phyloP scores from a whole-genome alignment of 2,329 filamentous ascomycete species.

The Colletotrichum higginsianum region DNA sequence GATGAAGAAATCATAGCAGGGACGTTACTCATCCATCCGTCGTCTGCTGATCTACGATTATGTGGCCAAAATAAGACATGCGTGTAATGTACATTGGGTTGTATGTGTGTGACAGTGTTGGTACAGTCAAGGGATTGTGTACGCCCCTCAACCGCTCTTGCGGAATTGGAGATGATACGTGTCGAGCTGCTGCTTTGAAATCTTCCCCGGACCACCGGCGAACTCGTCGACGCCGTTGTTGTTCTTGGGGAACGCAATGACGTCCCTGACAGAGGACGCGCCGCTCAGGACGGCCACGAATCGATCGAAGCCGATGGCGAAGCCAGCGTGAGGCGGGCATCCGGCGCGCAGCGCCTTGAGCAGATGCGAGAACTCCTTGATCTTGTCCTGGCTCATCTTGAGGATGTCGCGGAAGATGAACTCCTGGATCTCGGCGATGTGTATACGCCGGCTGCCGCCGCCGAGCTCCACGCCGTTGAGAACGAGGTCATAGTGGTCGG shows the following conservation, averaged over 20 bases:
- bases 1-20: too few species aligned
- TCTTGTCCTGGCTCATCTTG: slow-evolving; percentile 78
- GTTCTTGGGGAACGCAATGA: slow-evolving; percentile 97
- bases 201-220: slow-evolving; percentile 80
- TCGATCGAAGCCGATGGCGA: slow-evolving; percentile 93
- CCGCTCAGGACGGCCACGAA: slow-evolving; percentile 85
- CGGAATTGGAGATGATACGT: slow-evolving; percentile 62
- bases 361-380: slow-evolving; percentile 89
- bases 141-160: slow-evolving; percentile 6
- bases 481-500: slow-evolving; percentile 95
- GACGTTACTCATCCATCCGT: background rate
- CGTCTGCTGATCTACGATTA: background rate
- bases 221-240: slow-evolving; percentile 90
- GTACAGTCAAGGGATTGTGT: background rate
- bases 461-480: slow-evolving; percentile 96
- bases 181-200: slow-evolving; percentile 71
- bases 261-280: slow-evolving; percentile 85
- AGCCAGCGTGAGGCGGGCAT: slow-evolving; percentile 94
- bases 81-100: background rate
- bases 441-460: slow-evolving; percentile 93
- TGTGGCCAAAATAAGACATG: background rate
- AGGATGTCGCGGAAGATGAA: slow-evolving; percentile 88
- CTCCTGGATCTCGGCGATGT: slow-evolving; percentile 85
- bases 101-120: background rate
- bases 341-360: slow-evolving; percentile 86